These are phyloP conservation scores for Diddensiella santjacobensis DNA, from an alignment of 805 yeast species.

Conservation along the genomic window DNA sequence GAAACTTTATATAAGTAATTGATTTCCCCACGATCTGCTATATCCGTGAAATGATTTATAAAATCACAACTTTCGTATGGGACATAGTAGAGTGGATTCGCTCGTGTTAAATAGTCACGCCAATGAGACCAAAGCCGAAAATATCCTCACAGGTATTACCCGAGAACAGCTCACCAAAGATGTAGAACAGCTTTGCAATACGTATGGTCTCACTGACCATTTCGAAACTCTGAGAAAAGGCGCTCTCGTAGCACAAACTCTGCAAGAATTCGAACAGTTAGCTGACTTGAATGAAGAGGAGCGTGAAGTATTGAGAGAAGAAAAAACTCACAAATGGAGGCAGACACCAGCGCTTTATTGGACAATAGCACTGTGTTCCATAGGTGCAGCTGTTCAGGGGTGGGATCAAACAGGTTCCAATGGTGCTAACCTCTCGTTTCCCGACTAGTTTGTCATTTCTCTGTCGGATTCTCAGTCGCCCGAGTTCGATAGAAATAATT, in stretches of 20 bases:
- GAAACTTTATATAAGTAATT: no score
- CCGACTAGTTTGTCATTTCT: conserved; percentile 33
- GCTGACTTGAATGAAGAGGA: conserved; percentile 34
- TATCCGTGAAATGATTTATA: no score
- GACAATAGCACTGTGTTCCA: conserved; percentile 55
- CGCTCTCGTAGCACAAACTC: conserved; percentile 53
- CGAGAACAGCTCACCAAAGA: conserved; percentile 23
- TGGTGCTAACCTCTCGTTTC: conserved; percentile 54
- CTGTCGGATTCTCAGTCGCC: conserved; percentile 21
- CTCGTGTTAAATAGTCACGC: no score
- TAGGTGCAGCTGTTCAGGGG: conserved; percentile 66
- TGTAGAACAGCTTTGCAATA: conserved; percentile 25
- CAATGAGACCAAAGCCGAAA: conserved; percentile 15
- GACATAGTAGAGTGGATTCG: no score
- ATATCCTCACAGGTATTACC: conserved; percentile 26
- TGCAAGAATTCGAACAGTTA: conserved; percentile 39
- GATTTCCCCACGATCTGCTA: no score
- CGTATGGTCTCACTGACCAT: conserved; percentile 25
- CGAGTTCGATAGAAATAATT: conserved; percentile 45
- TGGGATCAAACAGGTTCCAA: conserved; percentile 69
- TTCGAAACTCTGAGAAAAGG: conserved; percentile 36
- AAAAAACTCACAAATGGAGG: conserved; percentile 43
- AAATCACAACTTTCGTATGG: no score
- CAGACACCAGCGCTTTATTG: conserved; percentile 40
- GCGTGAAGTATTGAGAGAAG: conserved; percentile 36